These are phyloP conservation scores for Penicillium desertorum DNA, from an alignment of 495 filamentous ascomycete genomes.

Conservation along the genomic window DNA sequence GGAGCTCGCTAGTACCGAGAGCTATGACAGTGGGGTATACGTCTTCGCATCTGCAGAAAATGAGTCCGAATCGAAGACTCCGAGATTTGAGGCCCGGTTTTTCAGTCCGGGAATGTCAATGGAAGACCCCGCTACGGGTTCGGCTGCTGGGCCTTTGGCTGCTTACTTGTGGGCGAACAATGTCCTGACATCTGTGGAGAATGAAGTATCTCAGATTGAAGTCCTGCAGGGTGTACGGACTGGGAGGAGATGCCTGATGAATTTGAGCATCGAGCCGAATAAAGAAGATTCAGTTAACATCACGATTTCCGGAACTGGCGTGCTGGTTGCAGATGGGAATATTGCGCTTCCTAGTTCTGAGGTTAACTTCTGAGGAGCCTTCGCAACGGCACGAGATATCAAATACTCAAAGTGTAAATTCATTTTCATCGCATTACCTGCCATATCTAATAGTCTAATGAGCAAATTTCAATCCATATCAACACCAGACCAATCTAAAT, in stretches of 20 bases:
- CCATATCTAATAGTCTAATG: constrained; percentile 2
- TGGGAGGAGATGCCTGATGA: constrained; percentile 6
- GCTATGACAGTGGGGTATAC: constrained; percentile 18
- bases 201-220: background rate
- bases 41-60: constrained; percentile 8
- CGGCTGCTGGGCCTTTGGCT: constrained; percentile 6
- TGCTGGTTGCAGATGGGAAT: constrained; percentile 3
- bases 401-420: background rate
- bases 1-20: constrained; percentile 12
- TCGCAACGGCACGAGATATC: background rate
- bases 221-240: constrained; percentile 5
- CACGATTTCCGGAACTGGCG: constrained; percentile 1
- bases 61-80: background rate
- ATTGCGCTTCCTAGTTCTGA: background rate
- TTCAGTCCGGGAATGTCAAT: constrained; percentile 21
- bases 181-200: background rate
- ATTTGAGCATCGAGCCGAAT: background rate
- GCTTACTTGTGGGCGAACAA: constrained; percentile 7
- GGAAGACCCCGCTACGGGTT: constrained; percentile 16
- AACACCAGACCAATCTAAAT: constrained; percentile 2
- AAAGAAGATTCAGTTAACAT: background rate
- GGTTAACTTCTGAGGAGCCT: background rate
- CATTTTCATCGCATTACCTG: constrained; percentile 1
- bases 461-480: background rate
- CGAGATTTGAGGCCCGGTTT: constrained; percentile 14